Base-by-base conservation (phyloP, 768 basidiomycete genomes). In the Amanita rimosa region DNA sequence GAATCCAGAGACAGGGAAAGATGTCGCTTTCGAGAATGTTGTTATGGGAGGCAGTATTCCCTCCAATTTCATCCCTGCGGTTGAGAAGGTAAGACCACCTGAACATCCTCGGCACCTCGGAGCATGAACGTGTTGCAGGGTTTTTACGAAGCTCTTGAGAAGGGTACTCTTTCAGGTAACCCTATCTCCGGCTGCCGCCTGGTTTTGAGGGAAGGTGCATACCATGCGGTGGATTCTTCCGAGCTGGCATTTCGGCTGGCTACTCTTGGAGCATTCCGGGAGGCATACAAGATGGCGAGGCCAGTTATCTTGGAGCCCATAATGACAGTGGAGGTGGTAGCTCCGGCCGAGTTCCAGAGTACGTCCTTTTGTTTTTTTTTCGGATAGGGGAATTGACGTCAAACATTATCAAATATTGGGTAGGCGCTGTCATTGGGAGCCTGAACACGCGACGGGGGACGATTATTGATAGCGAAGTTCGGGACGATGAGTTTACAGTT, bases 251-350 rank as follows among this genome's bases (percentile, higher is more conserved):
- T 98, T 78, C 75, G 91, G 38, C 74, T 92, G 31, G 88, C 90
- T 5, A 82, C 89, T 4, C 83, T 95, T 35, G 86, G 91, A 46
- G 94, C 93, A 0, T 94, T 97, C 76, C 79, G 88, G 46, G 95
- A 98, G 58, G 81, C 83, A 3, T 98, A 86, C 72, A 71, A 72
- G 54, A 75, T 75, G 54, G 83, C 89, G 39, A 71, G 70, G 45
- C 82, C 90, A 0, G 82, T 90, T 46, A 84, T 99, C 49, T 68
- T 99, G 35, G 95, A 99, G 62, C 95, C 95, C n/a, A 85, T 98
- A 67, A 99, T 99, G 95, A 88, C 79, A 13, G 95, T 99, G 33
- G 95, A 99, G 59, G 90, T 98, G 22, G 84, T 97, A 34, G 94
- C 95, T 0, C 96, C 96, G 2, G 73, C 79, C 10, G 96, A 99